Evolutionary conservation across 176 grass and related monocot species (phyloP).

Genomic region (Hyparrhenia diplandra): DNA sequence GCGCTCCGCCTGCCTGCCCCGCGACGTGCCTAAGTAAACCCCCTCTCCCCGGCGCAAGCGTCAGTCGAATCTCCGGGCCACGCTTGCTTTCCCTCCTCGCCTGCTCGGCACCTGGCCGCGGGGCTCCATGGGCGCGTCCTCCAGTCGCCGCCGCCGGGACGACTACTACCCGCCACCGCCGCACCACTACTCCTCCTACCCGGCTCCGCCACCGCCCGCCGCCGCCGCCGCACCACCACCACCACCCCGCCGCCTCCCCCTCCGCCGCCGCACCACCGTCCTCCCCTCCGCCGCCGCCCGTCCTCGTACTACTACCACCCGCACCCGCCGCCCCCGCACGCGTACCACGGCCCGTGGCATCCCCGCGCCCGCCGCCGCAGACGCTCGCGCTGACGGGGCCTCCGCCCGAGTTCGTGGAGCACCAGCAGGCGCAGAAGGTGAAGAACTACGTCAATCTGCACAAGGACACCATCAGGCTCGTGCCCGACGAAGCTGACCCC

Average conservation of each 20-base stretch:
- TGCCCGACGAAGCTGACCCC: conserved; percentile 47
- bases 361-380: too few relatives aligned
- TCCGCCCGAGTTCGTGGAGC: conserved; percentile 66
- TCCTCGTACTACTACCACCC: conserved; percentile 34
- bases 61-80: background rate
- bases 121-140: conserved; percentile 46
- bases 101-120: background rate
- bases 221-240: background rate
- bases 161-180: conserved; percentile 39
- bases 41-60: background rate
- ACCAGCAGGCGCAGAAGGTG: conserved; percentile 72
- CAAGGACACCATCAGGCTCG: conserved; percentile 81
- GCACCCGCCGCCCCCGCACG: conserved; percentile 30
- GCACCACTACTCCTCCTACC: conserved; percentile 13
- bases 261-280: background rate
- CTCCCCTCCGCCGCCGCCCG: background rate
- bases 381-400: conserved; percentile 19
- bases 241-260: background rate
- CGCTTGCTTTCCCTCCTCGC: background rate
- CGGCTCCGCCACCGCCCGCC: background rate
- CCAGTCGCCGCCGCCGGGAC: conserved; percentile 44
- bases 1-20: background rate
- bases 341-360: conserved; percentile 40
- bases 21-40: conserved; percentile 29
- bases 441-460: conserved; percentile 94